Conservation (phyloP, 1,139 yeast species). For the Citeromyces siamensis region DNA sequence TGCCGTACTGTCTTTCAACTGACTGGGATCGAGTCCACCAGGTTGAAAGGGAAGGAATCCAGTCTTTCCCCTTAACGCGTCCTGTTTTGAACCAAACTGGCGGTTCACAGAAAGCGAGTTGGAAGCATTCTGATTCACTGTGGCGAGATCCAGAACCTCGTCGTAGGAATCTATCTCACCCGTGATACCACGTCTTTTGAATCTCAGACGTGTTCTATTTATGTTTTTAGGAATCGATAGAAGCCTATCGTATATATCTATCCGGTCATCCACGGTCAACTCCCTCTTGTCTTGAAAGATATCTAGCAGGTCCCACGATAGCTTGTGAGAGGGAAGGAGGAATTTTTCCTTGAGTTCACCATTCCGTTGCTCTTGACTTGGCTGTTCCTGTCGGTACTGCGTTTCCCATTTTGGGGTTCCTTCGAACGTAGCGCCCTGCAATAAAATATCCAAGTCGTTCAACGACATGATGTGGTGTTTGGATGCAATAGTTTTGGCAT, state of each 20-base stretch:
- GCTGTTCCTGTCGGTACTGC: too few relatives aligned
- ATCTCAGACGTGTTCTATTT: conserved; percentile 43
- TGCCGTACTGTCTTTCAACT: conserved; percentile 11
- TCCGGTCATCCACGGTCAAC: conserved; percentile 14
- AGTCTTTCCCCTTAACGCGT: conserved; percentile 57
- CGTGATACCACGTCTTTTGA: conserved; percentile 61
- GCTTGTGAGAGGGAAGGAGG: conserved; percentile 34
- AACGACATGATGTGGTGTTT: too few relatives aligned
- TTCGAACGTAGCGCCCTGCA: too few relatives aligned
- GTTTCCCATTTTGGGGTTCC: too few relatives aligned
- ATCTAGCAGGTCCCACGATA: conserved; percentile 50
- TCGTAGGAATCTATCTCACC: conserved; percentile 54
- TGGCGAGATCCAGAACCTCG: conserved; percentile 43
- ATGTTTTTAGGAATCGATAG: conserved; percentile 38
- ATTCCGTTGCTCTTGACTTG: conserved; percentile 10
- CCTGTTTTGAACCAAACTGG: conserved; percentile 48
- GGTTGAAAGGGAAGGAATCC: conserved; percentile 85
- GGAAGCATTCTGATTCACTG: conserved; percentile 36
- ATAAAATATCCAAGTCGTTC: too few relatives aligned
- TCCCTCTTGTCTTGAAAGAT: conserved; percentile 34
- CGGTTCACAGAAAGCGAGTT: conserved; percentile 68
- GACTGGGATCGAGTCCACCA: conserved; percentile 55
- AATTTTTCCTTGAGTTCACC: conserved; percentile 19
- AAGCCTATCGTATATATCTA: conserved; percentile 19
- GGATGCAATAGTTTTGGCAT: too few relatives aligned